Conservation (phyloP, 139 green algal genomes). For the Zygnema circumcarinatum region DNA sequence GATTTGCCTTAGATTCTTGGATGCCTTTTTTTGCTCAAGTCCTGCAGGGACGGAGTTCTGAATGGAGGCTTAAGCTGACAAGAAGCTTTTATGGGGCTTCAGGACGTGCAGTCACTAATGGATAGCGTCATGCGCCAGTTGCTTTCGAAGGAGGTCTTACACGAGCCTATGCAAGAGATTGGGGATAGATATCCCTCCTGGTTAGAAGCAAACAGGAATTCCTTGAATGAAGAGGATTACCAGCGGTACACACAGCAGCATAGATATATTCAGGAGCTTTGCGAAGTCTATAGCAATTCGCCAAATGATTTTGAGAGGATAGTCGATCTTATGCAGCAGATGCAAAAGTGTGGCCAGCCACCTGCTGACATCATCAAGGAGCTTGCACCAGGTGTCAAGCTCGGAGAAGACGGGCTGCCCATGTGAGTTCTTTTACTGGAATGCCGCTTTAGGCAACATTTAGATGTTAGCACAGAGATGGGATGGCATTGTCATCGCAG, state of each 20-base stretch:
- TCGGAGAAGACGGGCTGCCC: conserved; percentile 60
- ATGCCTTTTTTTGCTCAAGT: too few species aligned
- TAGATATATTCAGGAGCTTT: conserved; percentile 41
- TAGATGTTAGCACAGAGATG: not conserved
- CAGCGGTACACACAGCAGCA: conserved; percentile 61
- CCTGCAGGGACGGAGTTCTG: too few species aligned
- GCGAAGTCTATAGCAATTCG: conserved; percentile 45
- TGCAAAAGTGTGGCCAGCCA: conserved; percentile 66
- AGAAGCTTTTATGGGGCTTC: too few species aligned
- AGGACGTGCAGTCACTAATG: conserved; percentile 64
- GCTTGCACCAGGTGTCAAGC: conserved; percentile 54
- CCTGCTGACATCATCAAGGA: conserved; percentile 65
- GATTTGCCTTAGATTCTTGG: too few species aligned
- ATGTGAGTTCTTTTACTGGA: conserved; percentile 18
- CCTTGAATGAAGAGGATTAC: conserved; percentile 45
- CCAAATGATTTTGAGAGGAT: conserved; percentile 57
- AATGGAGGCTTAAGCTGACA: too few species aligned
- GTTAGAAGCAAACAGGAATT: conserved; percentile 54
- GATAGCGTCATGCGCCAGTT: conserved; percentile 65
- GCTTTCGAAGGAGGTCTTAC: conserved; percentile 65
- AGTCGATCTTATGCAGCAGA: conserved; percentile 63
- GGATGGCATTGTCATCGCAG: not conserved
- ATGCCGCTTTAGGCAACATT: not conserved
- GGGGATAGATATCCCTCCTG: conserved; percentile 59
- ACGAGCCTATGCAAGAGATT: conserved; percentile 66